These are phyloP conservation scores for Cenchrus purpureus DNA, from an alignment of 176 grass and related monocot genomes.

Conservation along the genomic window DNA sequence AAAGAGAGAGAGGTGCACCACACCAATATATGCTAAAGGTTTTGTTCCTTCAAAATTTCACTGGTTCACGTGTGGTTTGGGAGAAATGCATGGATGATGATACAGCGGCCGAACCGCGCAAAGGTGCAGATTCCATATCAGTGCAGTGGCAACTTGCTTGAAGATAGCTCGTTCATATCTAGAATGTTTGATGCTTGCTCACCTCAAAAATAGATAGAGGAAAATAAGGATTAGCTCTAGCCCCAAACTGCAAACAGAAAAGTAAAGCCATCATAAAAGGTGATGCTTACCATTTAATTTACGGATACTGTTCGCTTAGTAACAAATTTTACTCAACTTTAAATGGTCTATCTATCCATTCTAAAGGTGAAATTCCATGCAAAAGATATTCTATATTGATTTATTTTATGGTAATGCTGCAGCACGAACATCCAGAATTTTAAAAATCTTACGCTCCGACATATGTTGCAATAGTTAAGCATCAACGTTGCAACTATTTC, in stretches of 20 bases:
- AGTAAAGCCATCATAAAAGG: neutral
- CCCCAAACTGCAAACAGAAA: conserved; percentile 6
- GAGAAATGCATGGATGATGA: neutral
- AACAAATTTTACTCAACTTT: too few relatives aligned
- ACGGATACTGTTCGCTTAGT: neutral
- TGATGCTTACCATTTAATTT: neutral
- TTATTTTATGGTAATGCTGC: too few relatives aligned
- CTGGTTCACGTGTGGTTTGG: conserved; percentile 37
- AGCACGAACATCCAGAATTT: too few relatives aligned
- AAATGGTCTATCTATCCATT: too few relatives aligned
- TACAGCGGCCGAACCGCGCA: neutral
- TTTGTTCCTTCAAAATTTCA: conserved; percentile 22
- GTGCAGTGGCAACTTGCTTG: conserved; percentile 16
- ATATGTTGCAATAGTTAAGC: too few relatives aligned
- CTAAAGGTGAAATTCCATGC: too few relatives aligned
- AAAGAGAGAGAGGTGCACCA: conserved; percentile 19
- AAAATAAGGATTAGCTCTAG: neutral
- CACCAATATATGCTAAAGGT: neutral
- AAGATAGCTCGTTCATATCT: neutral
- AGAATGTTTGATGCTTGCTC: conserved; percentile 32
- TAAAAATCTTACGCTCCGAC: too few relatives aligned
- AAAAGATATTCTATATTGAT: too few relatives aligned
- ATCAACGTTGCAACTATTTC: too few relatives aligned
- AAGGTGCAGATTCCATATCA: conserved; percentile 5
- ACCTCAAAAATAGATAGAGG: conserved; percentile 24